Percentiles rank a stretch among this genome's conserved stretches.
Evolutionary conservation across 192 early-diverging fungal species (phyloP).

Genomic region (Coemansia furcata): DNA sequence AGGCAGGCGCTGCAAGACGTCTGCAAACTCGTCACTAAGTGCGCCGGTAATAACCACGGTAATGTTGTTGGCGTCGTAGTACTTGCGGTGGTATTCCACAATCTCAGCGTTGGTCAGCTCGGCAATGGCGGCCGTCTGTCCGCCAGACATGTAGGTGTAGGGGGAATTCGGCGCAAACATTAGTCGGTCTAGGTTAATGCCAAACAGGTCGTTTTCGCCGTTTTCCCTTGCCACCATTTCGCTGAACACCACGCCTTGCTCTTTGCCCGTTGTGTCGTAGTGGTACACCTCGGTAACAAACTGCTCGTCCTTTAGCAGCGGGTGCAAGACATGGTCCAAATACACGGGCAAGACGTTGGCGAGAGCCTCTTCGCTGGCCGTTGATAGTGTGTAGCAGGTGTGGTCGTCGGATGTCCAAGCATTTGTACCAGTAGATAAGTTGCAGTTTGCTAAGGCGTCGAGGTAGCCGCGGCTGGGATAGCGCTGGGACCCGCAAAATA

Average conservation of each 20-base stretch:
- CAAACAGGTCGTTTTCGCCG: conserved; percentile 62
- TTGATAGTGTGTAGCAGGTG: conserved; percentile 70
- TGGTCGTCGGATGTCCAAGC: conserved; percentile 58
- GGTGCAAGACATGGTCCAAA: conserved; percentile 77
- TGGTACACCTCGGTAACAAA: conserved; percentile 83
- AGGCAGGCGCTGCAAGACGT: conserved; percentile 35
- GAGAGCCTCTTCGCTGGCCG: conserved; percentile 66
- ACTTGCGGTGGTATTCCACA: conserved; percentile 69
- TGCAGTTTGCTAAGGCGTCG: conserved; percentile 70
- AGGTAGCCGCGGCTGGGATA: conserved; percentile 70
- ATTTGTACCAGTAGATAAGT: conserved; percentile 76
- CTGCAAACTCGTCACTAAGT: conserved; percentile 36
- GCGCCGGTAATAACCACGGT: conserved; percentile 67
- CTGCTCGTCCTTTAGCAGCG: conserved; percentile 67
- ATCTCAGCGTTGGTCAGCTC: conserved; percentile 74
- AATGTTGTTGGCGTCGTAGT: conserved; percentile 70
- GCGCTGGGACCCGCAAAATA: conserved; percentile 77
- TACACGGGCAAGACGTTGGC: conserved; percentile 72
- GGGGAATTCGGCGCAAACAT: conserved; percentile 54
- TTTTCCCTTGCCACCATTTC: conserved; percentile 76
- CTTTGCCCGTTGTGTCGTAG: conserved; percentile 63
- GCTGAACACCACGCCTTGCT: conserved; percentile 78
- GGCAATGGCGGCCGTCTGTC: conserved; percentile 68
- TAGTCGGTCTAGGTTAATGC: conserved; percentile 3
- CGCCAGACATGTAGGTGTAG: conserved; percentile 76